These are phyloP conservation scores for Epichloe glyceriae DNA, from an alignment of 2,329 filamentous ascomycete genomes.

Conservation along the genomic window DNA sequence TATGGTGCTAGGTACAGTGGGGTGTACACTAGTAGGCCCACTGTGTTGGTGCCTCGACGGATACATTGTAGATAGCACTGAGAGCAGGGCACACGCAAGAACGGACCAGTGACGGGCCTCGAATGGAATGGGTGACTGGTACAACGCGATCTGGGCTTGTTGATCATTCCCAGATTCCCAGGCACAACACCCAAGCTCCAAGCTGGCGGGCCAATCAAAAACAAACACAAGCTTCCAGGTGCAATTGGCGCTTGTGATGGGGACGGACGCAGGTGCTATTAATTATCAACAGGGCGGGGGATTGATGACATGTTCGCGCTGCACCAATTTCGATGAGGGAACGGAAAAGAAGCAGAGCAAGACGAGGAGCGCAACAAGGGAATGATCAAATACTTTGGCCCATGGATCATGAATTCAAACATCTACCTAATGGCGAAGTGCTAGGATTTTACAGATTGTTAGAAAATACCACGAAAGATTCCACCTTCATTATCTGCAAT, in stretches of 20 bases:
- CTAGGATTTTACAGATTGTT: too few relatives aligned
- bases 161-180: slow-evolving; percentile 6
- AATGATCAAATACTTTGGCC: too few relatives aligned
- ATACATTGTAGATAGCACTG: too few relatives aligned
- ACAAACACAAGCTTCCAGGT: background rate
- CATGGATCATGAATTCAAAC: too few relatives aligned
- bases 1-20: background rate
- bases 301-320: background rate
- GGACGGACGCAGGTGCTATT: too few relatives aligned
- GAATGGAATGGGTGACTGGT: slow-evolving; percentile 3
- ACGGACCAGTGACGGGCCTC: background rate
- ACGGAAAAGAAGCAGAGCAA: too few relatives aligned
- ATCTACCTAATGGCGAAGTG: too few relatives aligned
- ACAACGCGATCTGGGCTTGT: slow-evolving; percentile 4
- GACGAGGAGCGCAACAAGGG: too few relatives aligned
- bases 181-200: background rate
- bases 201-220: background rate
- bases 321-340: background rate
- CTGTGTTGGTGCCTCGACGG: background rate
- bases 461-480: too few relatives aligned
- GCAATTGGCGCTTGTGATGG: background rate
- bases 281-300: too few relatives aligned
- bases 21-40: background rate
- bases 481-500: too few relatives aligned
- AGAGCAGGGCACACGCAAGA: too few relatives aligned